Evolutionary conservation across 2,329 filamentous ascomycete species (phyloP), one percentile per base, ranked within the genome.

Genomic region (Aureobasidium sp.): DNA sequence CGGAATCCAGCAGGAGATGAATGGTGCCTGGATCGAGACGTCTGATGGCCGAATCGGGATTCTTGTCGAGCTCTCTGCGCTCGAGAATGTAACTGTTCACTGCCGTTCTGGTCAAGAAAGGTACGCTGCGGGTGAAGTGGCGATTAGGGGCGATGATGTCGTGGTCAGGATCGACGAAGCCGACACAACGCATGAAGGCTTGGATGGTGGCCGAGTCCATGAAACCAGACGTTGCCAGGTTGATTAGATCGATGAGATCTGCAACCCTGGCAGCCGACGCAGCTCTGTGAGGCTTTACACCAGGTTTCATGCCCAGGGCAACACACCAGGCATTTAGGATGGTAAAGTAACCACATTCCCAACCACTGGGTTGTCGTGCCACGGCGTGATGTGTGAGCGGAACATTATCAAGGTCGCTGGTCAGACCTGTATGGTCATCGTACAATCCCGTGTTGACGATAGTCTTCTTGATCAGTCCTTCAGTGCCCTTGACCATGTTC

Each of bases 201-300:
- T 42, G 36, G 4, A 60, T 60, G 16, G 58, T 60, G 14, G 58
- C 58, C 21, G 58, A 50, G 37, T 60, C 44, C 58, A 60, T 60
- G 45, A 42, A 51, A 3, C 58, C 58, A n/a, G 34, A 7, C n/a
- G 44, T 51, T 4, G 45, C 8, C 8, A 51, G 36, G 30, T 60
- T 60, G 45, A 60, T 51, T 29, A 60, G 36, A 4, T 51, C 58
- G 11, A 60, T 42, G 29, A 60, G n/a, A 9, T 47, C 32, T 2
- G 2, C 7, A 5, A 57, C 7, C 5, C 32, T 48, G 11, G 5
- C 10, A 5, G 10, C 13, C 9, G 36, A 44, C 9, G 41, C 14
- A 4, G 47, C 45, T 25, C n/a, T 8, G 45, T 48, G 30, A 3
- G 5, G 11, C 32, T 34, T 13, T 3, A 14, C 27, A 2, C 58